Evolutionary conservation across 2,329 filamentous ascomycete species (phyloP).

Genomic region (Zymoseptoria brevis): DNA sequence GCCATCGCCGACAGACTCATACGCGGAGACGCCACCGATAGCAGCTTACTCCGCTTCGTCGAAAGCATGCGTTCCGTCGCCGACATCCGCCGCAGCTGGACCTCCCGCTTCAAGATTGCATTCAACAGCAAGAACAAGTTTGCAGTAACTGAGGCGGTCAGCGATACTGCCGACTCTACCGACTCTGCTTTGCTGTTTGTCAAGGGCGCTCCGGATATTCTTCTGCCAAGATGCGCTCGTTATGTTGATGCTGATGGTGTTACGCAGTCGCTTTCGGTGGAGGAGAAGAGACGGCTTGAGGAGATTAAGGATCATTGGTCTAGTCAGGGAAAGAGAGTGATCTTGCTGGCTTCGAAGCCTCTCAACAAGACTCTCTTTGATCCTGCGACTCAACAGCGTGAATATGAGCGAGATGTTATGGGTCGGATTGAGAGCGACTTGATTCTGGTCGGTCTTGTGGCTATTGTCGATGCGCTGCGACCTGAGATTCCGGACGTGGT

Average conservation of each 20-base stretch:
- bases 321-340: conserved; percentile 58
- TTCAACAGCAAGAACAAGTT: conserved; percentile 80
- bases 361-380: conserved; percentile 51
- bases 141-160: conserved; percentile 58
- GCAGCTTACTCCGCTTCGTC: conserved; percentile 64
- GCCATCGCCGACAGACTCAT: conserved; percentile 57
- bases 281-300: conserved; percentile 48
- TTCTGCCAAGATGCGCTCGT: conserved; percentile 55
- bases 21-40: conserved; percentile 69
- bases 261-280: conserved; percentile 44
- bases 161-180: conserved; percentile 17
- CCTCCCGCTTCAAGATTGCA: conserved; percentile 57
- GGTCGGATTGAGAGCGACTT: conserved; percentile 42
- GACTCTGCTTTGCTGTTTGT: conserved; percentile 53
- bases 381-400: conserved; percentile 43
- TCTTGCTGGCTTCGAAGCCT: conserved; percentile 52
- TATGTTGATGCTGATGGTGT: conserved; percentile 51
- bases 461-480: conserved; percentile 53
- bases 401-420: conserved; percentile 50
- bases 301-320: conserved; percentile 61
- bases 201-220: conserved; percentile 69
- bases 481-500: conserved; percentile 53
- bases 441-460: conserved; percentile 49
- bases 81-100: conserved; percentile 56
- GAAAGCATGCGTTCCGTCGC: conserved; percentile 55